Conservation (phyloP, 2,329 filamentous ascomycete genomes). For the Cladosporium oxysporum region DNA sequence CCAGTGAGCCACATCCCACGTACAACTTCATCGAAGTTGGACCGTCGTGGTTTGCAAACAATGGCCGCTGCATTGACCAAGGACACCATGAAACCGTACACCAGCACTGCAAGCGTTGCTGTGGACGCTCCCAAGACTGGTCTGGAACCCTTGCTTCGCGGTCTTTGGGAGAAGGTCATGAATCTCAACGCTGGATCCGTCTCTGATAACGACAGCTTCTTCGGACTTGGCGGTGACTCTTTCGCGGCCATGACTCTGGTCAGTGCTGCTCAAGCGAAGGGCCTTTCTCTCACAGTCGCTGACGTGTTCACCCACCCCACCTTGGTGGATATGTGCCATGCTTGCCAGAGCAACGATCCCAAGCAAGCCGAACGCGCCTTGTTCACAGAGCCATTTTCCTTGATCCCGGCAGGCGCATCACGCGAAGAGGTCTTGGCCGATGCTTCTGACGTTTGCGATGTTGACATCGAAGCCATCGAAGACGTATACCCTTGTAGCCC, state of each 20-base stretch:
- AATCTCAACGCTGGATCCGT: constrained; percentile 28
- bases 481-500: constrained; percentile 47
- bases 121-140: constrained; percentile 5
- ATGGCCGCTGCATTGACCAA: constrained; percentile 15
- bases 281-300: constrained; percentile 37
- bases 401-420: constrained; percentile 9
- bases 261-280: constrained; percentile 40
- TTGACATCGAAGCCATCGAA: constrained; percentile 34
- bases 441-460: constrained; percentile 18
- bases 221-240: constrained; percentile 50
- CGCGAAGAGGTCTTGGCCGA: constrained; percentile 17
- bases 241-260: constrained; percentile 49
- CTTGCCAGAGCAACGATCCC: constrained; percentile 7
- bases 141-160: constrained; percentile 37
- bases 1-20: constrained; percentile 7
- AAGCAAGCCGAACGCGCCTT: not conserved
- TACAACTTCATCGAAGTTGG: constrained; percentile 11
- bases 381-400: constrained; percentile 11
- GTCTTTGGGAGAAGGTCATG: constrained; percentile 35
- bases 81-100: constrained; percentile 3
- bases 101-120: not conserved
- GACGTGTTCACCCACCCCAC: constrained; percentile 44
- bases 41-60: constrained; percentile 13
- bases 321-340: constrained; percentile 17
- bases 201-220: constrained; percentile 43